Evolutionary conservation across 108 stramenopile species (phyloP), one percentile per base, ranked within the genome.

Genomic region (Cafeteria roenbergensis): DNA sequence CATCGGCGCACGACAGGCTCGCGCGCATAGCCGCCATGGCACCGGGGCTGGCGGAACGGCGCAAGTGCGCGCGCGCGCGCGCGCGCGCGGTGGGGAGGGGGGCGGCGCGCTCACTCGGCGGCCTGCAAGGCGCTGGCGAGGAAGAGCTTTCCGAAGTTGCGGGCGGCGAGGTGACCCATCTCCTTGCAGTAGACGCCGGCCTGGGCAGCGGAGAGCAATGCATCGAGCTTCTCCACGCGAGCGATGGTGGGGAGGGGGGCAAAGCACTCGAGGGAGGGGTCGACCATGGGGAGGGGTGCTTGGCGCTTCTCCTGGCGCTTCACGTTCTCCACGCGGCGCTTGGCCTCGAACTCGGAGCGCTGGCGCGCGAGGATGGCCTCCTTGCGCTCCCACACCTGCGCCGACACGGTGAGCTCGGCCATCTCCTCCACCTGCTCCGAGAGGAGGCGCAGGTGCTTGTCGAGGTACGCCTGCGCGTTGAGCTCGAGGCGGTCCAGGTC

Each of bases 391-490:
- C 55, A 58, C 9, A 57, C 27, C 30, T 67, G 48, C 33, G 66
- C 50, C 12, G 74, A 33, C 62, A 78, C 72, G 70, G 93, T 91
- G 71, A 93, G 89, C 24, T 75, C 80, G 8, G 90, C 81, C 59
- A 95, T 73, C 62, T 95, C 93, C 72, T 95, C 93, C 27, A 94
- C 90, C 91, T 90, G 92, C 51, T 79, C 83, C 69, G 87, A 85
- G 57, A 95, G 68, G 73, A 87, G 89, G 78, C 94, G 91, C 57
- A 98, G 76, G 68, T 95, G 88, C 69, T 92, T 92, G 70, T 93
- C 91, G 58, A 94, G 78, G 77, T 89, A 92, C 17, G 91, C 80
- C 70, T 93, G 91, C 38, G 89, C 88, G 73, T 80, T 87, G 69
- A 94, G 48, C 57, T 74, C 66, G 33, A 80, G 68, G 28, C 75